Conservation (phyloP, 2,329 filamentous ascomycete species). For the Aspergillus hortae region DNA sequence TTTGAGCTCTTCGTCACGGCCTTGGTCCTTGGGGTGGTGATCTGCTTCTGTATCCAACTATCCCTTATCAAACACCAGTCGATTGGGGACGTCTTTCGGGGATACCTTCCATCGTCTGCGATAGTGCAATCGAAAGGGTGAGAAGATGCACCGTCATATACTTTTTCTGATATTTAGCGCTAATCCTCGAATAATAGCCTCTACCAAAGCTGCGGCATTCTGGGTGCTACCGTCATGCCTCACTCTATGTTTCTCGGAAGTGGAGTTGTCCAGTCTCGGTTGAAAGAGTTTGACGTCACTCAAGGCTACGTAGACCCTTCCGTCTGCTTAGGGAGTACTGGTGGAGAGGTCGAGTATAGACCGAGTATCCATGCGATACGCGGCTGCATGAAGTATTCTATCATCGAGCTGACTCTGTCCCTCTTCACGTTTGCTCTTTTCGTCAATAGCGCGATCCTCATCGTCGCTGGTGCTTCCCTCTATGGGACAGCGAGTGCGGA, state of each 20-base stretch:
- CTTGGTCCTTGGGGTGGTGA: constrained; percentile 53
- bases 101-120: constrained; percentile 53
- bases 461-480: constrained; percentile 74
- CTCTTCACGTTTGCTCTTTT: constrained; percentile 82
- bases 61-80: constrained; percentile 49
- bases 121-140: constrained; percentile 51
- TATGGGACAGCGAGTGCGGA: constrained; percentile 60
- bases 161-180: background rate
- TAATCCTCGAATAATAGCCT: constrained; percentile 32
- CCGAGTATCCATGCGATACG: constrained; percentile 71
- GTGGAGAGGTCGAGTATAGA: constrained; percentile 59
- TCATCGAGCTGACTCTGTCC: constrained; percentile 65
- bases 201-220: constrained; percentile 53
- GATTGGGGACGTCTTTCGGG: constrained; percentile 51
- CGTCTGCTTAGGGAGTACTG: constrained; percentile 29
- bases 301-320: constrained; percentile 33
- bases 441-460: constrained; percentile 78
- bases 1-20: constrained; percentile 55
- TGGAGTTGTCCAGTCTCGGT: constrained; percentile 53
- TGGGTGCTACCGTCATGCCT: constrained; percentile 57
- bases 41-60: constrained; percentile 57
- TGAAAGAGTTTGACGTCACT: constrained; percentile 46
- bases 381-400: constrained; percentile 69
- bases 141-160: constrained; percentile 9
- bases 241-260: constrained; percentile 57